Evolutionary conservation across 78 protist species (phyloP).

Genomic region (Salpingoeca rosetta): DNA sequence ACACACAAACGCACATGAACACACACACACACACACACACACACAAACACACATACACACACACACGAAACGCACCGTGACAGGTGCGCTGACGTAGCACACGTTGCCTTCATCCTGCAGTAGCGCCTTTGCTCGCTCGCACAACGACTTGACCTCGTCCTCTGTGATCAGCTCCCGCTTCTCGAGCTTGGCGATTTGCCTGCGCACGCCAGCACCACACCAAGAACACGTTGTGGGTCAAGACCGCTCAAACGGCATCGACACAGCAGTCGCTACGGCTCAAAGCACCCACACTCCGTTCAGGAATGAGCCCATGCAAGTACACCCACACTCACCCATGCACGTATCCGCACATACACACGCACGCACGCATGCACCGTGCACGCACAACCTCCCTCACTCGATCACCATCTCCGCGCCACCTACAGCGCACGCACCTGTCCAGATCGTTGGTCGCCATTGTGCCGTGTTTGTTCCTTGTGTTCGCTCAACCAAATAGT

Average conservation of each 20-base stretch:
- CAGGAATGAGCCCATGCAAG: background rate
- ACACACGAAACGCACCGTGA: conserved; percentile 60
- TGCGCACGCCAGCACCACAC: background rate
- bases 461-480: background rate
- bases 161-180: conserved; percentile 83
- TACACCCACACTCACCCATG: background rate
- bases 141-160: conserved; percentile 86
- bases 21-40: background rate
- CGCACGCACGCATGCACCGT: no score
- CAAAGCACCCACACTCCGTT: no score
- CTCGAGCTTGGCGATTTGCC: conserved; percentile 82
- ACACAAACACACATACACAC: background rate
- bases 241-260: no score
- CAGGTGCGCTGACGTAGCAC: conserved; percentile 90
- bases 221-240: background rate
- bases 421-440: no score
- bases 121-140: conserved; percentile 93
- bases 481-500: background rate
- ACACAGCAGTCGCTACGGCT: no score
- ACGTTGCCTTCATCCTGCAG: conserved; percentile 93
- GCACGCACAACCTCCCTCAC: no score
- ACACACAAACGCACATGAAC: background rate
- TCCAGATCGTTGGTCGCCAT: no score
- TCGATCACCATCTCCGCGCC: no score
- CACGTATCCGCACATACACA: background rate